Conservation (phyloP, 2,329 filamentous ascomycete species). For the Diaporthe destruens region DNA sequence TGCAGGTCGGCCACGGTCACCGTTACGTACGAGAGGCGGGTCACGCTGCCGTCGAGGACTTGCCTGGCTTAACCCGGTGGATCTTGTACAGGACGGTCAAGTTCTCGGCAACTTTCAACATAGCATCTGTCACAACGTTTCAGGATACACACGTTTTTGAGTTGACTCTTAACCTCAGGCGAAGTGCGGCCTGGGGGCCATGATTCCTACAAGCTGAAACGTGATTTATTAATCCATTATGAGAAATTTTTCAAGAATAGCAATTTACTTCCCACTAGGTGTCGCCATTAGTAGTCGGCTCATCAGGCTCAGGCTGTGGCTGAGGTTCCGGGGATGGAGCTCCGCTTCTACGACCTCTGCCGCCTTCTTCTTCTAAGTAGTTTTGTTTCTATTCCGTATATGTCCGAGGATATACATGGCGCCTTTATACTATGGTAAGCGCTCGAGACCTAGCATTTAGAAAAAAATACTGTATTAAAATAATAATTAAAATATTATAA, state of each 20-base stretch:
- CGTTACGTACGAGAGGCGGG: background rate
- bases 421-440: too few species aligned
- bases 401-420: too few species aligned
- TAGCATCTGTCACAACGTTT: too few species aligned
- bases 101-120: background rate
- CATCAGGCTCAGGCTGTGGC: background rate
- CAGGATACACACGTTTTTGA: too few species aligned
- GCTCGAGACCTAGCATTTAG: too few species aligned
- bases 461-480: too few species aligned
- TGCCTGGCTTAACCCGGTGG: background rate
- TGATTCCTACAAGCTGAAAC: background rate
- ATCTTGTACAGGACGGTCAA: background rate
- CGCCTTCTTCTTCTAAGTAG: background rate
- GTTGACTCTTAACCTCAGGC: background rate
- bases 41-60: background rate
- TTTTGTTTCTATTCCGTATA: too few species aligned
- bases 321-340: constrained; percentile 26
- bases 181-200: too few species aligned
- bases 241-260: background rate
- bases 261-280: background rate
- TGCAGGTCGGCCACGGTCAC: background rate
- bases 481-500: too few species aligned
- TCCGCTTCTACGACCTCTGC: constrained; percentile 12
- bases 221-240: background rate
- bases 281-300: background rate